phyloP scores from a whole-genome alignment of 768 basidiomycete genomes.

The Leccinum olivaceopallidum region DNA sequence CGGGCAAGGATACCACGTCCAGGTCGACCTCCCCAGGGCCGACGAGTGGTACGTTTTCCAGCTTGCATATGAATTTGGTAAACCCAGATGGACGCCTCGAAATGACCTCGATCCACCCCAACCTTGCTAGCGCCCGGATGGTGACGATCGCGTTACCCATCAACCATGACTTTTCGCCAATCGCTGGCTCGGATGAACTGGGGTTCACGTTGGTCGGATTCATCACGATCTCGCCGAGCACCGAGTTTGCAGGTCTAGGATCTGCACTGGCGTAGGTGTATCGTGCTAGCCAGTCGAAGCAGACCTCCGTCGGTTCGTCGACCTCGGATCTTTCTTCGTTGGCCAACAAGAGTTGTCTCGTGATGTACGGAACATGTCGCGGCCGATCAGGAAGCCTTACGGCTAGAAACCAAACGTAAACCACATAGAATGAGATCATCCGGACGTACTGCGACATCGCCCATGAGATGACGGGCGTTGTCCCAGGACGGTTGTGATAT shows the following conservation, averaged over 20 bases:
- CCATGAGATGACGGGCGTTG: constrained; percentile 68
- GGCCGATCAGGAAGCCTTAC: constrained; percentile 81
- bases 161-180: constrained; percentile 79
- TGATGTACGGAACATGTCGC: constrained; percentile 81
- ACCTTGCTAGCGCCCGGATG: constrained; percentile 65
- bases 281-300: constrained; percentile 95
- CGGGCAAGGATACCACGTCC: constrained; percentile 71
- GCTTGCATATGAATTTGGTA: constrained; percentile 77
- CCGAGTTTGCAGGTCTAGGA: constrained; percentile 80
- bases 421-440: constrained; percentile 83
- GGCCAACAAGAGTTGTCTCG: constrained; percentile 80
- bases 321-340: constrained; percentile 72
- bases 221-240: constrained; percentile 79
- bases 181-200: constrained; percentile 38
- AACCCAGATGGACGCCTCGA: constrained; percentile 88
- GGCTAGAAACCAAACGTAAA: constrained; percentile 95
- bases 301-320: constrained; percentile 93
- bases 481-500: constrained; percentile 72
- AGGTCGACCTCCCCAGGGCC: constrained; percentile 83
- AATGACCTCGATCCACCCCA: constrained; percentile 88
- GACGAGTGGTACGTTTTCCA: constrained; percentile 89
- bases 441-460: constrained; percentile 91
- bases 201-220: constrained; percentile 41
- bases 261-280: constrained; percentile 95
- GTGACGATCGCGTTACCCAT: constrained; percentile 84